Evolutionary conservation across 108 stramenopile genomes (phyloP).

Genomic region (Skeletonema grethae): DNA sequence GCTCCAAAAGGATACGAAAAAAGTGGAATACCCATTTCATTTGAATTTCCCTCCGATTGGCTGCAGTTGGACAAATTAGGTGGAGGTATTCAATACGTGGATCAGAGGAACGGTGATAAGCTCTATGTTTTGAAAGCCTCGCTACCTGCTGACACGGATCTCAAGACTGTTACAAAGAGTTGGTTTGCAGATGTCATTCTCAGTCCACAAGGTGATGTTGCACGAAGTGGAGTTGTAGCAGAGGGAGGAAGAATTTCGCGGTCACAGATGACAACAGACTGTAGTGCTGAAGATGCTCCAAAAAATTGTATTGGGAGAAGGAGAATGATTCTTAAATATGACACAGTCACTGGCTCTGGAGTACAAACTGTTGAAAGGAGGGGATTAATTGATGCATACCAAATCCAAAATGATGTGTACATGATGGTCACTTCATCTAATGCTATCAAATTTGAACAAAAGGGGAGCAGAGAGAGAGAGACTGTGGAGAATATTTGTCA

Average conservation of each 20-base stretch:
- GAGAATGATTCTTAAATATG: constrained; percentile 65
- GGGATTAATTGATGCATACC: constrained; percentile 73
- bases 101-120: constrained; percentile 83
- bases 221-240: constrained; percentile 57
- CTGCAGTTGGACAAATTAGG: constrained; percentile 66
- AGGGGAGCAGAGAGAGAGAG: constrained; percentile 67
- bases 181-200: constrained; percentile 66
- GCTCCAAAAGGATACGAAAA: constrained; percentile 13
- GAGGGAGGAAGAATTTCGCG: constrained; percentile 61
- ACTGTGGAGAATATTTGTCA: constrained; percentile 78
- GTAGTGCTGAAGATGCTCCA: constrained; percentile 30
- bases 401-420: constrained; percentile 60
- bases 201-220: constrained; percentile 61
- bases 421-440: constrained; percentile 76
- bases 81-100: constrained; percentile 78
- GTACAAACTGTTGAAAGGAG: constrained; percentile 69
- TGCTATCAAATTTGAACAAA: constrained; percentile 71
- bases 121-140: constrained; percentile 63
- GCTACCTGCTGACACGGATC: constrained; percentile 53
- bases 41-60: constrained; percentile 81
- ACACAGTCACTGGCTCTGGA: constrained; percentile 72
- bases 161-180: constrained; percentile 53
- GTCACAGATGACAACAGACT: constrained; percentile 52
- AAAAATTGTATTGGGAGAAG: constrained; percentile 41
- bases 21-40: constrained; percentile 18